phyloP scores from a whole-genome alignment of 495 filamentous ascomycete genomes.

The Talaromyces stipitatus region DNA sequence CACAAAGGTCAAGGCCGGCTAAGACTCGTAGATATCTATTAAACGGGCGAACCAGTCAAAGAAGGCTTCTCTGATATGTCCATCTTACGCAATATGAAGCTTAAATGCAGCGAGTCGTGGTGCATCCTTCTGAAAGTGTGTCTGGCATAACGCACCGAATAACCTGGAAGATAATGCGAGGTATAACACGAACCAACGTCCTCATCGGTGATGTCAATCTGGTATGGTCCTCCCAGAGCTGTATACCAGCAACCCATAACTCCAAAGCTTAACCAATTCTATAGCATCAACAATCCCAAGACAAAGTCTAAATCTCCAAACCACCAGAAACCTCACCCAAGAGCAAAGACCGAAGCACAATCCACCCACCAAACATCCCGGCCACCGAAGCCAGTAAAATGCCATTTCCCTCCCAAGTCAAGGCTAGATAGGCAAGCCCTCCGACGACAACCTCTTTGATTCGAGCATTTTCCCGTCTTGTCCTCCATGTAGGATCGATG shows the following conservation, averaged over 20 bases:
- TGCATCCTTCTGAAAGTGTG: no score
- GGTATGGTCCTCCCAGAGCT: background rate
- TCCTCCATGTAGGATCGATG: conserved; percentile 45
- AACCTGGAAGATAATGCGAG: no score
- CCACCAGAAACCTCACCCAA: conserved; percentile 3
- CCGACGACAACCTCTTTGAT: conserved; percentile 53
- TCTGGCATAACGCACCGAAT: no score
- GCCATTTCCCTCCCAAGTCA: conserved; percentile 55
- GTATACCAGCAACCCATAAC: background rate
- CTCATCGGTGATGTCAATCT: background rate
- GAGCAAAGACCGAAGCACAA: conserved; percentile 31
- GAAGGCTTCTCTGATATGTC: no score
- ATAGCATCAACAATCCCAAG: no score
- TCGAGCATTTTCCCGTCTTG: conserved; percentile 40
- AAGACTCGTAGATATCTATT: no score
- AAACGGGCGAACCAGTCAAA: no score
- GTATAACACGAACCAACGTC: background rate
- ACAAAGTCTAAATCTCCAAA: background rate
- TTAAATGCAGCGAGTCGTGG: no score
- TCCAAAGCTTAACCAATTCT: background rate
- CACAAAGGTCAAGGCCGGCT: no score
- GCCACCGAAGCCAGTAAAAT: conserved; percentile 36
- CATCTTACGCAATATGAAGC: no score
- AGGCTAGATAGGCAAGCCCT: conserved; percentile 43
- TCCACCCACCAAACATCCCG: conserved; percentile 39